phyloP scores from a whole-genome alignment of 2,329 filamentous ascomycete species.

The Penicillium sp. region DNA sequence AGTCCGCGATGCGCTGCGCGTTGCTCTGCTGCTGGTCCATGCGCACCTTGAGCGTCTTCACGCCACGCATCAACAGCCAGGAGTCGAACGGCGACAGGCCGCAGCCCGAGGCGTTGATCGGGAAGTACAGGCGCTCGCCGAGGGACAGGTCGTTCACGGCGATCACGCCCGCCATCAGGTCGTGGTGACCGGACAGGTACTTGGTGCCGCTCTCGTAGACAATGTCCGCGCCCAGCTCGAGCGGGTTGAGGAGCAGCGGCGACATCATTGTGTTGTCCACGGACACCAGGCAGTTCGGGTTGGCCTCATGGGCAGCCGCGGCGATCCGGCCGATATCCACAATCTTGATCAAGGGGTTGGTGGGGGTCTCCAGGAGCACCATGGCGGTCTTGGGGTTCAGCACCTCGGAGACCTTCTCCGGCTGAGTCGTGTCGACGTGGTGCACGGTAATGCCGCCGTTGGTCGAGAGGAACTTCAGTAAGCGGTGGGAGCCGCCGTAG shows the following conservation, averaged over 20 bases:
- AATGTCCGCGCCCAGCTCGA: conserved; percentile 91
- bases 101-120: conserved; percentile 94
- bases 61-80: conserved; percentile 88
- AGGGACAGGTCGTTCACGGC: conserved; percentile 79
- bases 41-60: conserved; percentile 94
- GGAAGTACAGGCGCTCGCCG: conserved; percentile 90
- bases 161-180: conserved; percentile 97
- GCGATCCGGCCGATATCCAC: conserved; percentile 85
- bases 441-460: conserved; percentile 91
- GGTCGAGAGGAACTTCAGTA: conserved; percentile 85
- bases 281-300: conserved; percentile 75
- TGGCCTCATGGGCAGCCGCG: conserved; percentile 69
- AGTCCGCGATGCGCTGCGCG: conserved; percentile 84
- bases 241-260: conserved; percentile 86
- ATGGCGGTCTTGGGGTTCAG: conserved; percentile 82
- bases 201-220: conserved; percentile 98
- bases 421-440: conserved; percentile 88
- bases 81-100: conserved; percentile 93
- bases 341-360: conserved; percentile 97
- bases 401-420: conserved; percentile 65
- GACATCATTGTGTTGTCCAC: conserved; percentile 99
- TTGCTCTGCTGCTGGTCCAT: conserved; percentile 99
- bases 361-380: conserved; percentile 93
- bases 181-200: conserved; percentile 95
- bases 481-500: conserved; percentile 90